Percentiles rank a stretch among this genome's conserved stretches.
Evolutionary conservation across 164 flowering plant genomes (phyloP).

Genomic region (Vitis amurensis): DNA sequence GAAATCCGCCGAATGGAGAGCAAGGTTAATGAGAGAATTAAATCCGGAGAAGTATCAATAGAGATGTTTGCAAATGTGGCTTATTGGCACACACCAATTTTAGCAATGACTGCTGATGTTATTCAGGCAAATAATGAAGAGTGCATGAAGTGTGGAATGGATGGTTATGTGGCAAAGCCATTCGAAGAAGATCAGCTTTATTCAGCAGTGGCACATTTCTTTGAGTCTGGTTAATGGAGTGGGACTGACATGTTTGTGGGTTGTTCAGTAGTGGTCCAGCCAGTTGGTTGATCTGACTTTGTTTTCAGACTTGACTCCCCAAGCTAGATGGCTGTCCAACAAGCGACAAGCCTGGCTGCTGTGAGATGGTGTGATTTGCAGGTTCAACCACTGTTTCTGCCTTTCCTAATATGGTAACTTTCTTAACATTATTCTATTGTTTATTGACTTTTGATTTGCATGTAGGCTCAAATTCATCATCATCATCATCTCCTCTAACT

Average conservation of each 20-base stretch:
- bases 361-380: neutral
- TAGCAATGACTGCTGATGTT: slow-evolving; percentile 98
- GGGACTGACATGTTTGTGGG: slow-evolving; percentile 2
- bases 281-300: slow-evolving; percentile 7
- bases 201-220: slow-evolving; percentile 64
- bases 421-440: neutral
- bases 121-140: slow-evolving; percentile 72
- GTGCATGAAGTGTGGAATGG: slow-evolving; percentile 81
- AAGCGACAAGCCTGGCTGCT: slow-evolving; percentile 6
- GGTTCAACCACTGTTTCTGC: neutral
- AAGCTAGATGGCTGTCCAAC: neutral
- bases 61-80: slow-evolving; percentile 32
- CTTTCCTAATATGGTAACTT: slow-evolving; percentile 19
- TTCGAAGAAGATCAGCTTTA: slow-evolving; percentile 84
- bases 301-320: neutral
- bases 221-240: slow-evolving; percentile 45
- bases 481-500: no score
- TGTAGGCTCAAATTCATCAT: neutral
- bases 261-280: slow-evolving; percentile 3
- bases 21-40: slow-evolving; percentile 45
- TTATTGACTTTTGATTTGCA: neutral
- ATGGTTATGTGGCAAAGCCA: slow-evolving; percentile 88
- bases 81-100: slow-evolving; percentile 79
- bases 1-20: slow-evolving; percentile 55
- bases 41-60: slow-evolving; percentile 42